Conservation (phyloP, 2,329 filamentous ascomycete genomes). For the Lecanicillium sp. region DNA sequence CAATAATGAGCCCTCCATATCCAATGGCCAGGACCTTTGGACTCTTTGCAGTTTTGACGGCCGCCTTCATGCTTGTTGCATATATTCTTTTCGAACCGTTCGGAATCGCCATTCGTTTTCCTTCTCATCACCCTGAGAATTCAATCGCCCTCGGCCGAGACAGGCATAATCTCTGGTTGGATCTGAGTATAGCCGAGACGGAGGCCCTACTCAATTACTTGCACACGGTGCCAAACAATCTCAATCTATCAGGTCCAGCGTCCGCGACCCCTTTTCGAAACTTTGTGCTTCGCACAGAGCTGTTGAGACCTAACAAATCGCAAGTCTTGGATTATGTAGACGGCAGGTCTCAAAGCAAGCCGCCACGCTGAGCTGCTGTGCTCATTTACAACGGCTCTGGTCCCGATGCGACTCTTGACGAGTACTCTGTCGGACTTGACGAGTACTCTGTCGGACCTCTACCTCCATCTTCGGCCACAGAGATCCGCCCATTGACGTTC, state of each 20-base stretch:
- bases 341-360: neutral
- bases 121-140: neutral
- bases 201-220: neutral
- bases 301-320: neutral
- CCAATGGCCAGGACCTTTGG: neutral
- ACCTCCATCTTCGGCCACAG: neutral
- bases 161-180: neutral
- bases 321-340: neutral
- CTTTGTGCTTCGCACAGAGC: neutral
- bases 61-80: neutral
- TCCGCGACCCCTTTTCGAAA: neutral
- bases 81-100: neutral
- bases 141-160: neutral
- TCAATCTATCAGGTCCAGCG: neutral
- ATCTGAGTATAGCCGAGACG: neutral
- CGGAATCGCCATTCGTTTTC: neutral
- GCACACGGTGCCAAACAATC: slow-evolving; percentile 1
- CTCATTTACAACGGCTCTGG: neutral
- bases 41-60: neutral
- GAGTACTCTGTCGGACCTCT: slow-evolving; percentile 1
- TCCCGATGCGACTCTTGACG: slow-evolving; percentile 1
- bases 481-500: slow-evolving; percentile 2
- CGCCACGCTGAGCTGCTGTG: slow-evolving; percentile 1
- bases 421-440: slow-evolving; percentile 1
- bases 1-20: neutral